Percentiles rank a stretch among this genome's conserved stretches.
phyloP scores from a whole-genome alignment of 1,284 basidiomycete genomes.

The Heimioporus punctisporus region DNA sequence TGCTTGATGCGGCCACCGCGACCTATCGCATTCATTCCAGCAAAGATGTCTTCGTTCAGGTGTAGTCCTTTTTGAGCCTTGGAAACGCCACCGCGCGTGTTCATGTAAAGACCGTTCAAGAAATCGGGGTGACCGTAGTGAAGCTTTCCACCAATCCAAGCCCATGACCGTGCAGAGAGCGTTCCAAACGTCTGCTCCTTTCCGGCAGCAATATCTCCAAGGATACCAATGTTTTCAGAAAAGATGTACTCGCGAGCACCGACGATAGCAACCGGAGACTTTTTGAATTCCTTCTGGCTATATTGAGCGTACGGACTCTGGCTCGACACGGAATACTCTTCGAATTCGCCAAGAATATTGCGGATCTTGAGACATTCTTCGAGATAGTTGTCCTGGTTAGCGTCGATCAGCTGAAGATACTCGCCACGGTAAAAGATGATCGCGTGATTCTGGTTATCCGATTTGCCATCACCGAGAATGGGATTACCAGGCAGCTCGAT shows the following conservation, averaged over 20 bases:
- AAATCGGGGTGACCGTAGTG: constrained; percentile 99
- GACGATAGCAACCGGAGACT: constrained; percentile 94
- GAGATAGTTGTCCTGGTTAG: constrained; percentile 99
- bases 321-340: constrained; percentile 87
- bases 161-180: constrained; percentile 91
- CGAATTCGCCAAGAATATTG: constrained; percentile 98
- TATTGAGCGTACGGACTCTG: constrained; percentile 93
- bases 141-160: constrained; percentile 98
- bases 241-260: constrained; percentile 99
- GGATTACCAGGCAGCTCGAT: constrained; percentile 99
- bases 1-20: constrained; percentile 99
- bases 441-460: constrained; percentile 99
- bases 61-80: constrained; percentile 99
- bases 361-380: constrained; percentile 99
- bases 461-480: constrained; percentile 99
- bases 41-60: constrained; percentile 99
- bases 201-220: constrained; percentile 97
- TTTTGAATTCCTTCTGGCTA: constrained; percentile 87
- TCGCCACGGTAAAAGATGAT: constrained; percentile 99
- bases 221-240: constrained; percentile 99
- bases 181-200: constrained; percentile 99
- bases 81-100: constrained; percentile 96
- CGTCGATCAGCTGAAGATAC: constrained; percentile 98
- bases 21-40: constrained; percentile 98
- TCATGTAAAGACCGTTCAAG: constrained; percentile 98